These are phyloP conservation scores for Kwoniella shivajii DNA, from an alignment of 1,284 basidiomycete genomes.

Conservation along the genomic window DNA sequence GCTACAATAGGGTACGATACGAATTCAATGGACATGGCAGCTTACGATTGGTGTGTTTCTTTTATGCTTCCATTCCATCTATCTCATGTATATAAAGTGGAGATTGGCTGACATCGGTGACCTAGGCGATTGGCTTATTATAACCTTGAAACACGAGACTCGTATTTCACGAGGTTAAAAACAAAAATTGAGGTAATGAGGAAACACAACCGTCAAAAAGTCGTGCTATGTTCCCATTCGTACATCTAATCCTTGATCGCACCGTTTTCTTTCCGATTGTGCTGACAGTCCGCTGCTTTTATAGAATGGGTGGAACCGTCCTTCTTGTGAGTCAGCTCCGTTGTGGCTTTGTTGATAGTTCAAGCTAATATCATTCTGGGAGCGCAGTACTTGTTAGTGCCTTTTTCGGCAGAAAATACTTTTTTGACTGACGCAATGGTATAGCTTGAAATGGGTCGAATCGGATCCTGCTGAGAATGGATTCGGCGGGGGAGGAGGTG, in stretches of 20 bases:
- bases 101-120: neutral
- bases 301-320: slow-evolving; percentile 76
- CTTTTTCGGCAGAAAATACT: neutral
- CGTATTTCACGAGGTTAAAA: slow-evolving; percentile 89
- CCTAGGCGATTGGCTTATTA: slow-evolving; percentile 77
- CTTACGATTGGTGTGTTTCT: slow-evolving; percentile 73
- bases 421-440: slow-evolving; percentile 7
- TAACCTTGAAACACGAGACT: slow-evolving; percentile 88
- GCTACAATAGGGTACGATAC: slow-evolving; percentile 89
- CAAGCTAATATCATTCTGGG: neutral
- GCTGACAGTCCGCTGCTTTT: slow-evolving; percentile 36
- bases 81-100: neutral
- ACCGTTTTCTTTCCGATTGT: neutral
- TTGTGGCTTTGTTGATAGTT: no score
- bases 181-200: slow-evolving; percentile 79
- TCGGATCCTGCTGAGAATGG: slow-evolving; percentile 58
- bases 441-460: slow-evolving; percentile 95
- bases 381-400: slow-evolving; percentile 47
- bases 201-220: slow-evolving; percentile 72
- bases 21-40: slow-evolving; percentile 81
- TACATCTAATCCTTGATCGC: slow-evolving; percentile 19
- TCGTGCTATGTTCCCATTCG: slow-evolving; percentile 79
- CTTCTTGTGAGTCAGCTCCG: slow-evolving; percentile 43
- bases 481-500: slow-evolving; percentile 78
- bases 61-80: no score